These are phyloP conservation scores for Globisporangium uncinulatum DNA, from an alignment of 352 stramenopile species.

Conservation along the genomic window DNA sequence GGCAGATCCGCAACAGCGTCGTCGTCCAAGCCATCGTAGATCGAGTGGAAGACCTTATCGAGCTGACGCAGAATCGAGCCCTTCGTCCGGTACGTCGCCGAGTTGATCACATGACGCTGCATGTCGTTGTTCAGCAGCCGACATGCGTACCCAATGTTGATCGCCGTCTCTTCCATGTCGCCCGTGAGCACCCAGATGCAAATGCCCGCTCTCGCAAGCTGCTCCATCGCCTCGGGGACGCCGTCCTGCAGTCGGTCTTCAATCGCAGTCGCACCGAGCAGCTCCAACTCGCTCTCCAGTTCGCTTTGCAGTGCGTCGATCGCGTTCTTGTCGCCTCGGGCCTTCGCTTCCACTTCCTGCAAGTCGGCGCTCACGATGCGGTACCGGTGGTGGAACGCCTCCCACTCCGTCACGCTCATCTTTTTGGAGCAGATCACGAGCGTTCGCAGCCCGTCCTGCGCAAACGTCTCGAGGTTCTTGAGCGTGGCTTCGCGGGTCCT, in stretches of 20 bases:
- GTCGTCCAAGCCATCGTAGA: conserved; percentile 24
- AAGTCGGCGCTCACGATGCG: conserved; percentile 53
- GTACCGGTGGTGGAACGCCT: conserved; percentile 65
- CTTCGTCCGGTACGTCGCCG: conserved; percentile 56
- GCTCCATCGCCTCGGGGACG: conserved; percentile 78
- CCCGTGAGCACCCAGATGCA: conserved; percentile 86
- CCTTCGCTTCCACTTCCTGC: conserved; percentile 65
- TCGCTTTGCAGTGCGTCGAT: conserved; percentile 72
- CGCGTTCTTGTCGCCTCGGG: conserved; percentile 44
- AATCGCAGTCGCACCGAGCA: conserved; percentile 82
- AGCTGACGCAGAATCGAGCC: conserved; percentile 61
- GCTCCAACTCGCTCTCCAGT: conserved; percentile 68
- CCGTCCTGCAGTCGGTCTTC: conserved; percentile 83
- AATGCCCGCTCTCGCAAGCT: conserved; percentile 68
- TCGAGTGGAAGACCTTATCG: conserved; percentile 74
- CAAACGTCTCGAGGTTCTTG: conserved; percentile 77
- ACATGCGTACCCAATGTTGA: conserved; percentile 87
- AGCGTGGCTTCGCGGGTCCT: conserved; percentile 39
- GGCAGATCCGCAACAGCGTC: neutral
- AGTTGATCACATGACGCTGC: conserved; percentile 85
- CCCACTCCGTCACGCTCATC: conserved; percentile 51
- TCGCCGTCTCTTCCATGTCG: conserved; percentile 88
- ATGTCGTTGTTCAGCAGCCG: conserved; percentile 92
- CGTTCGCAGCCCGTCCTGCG: conserved; percentile 83
- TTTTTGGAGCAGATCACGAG: conserved; percentile 76